phyloP scores from a whole-genome alignment of 202 grass and related monocot species.

The Bolboschoenoplectus hybrid region DNA sequence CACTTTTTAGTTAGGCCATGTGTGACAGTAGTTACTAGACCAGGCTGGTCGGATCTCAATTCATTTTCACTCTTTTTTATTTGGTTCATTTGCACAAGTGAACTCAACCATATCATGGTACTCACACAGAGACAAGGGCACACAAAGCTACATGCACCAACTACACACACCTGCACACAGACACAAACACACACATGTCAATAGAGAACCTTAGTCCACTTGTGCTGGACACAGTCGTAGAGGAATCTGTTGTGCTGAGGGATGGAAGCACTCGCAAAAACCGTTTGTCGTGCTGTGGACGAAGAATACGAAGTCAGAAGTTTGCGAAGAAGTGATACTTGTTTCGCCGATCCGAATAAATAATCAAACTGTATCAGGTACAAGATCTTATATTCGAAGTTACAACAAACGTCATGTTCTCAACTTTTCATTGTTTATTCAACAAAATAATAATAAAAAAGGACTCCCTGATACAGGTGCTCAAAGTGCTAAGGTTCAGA shows the following conservation, averaged over 20 bases:
- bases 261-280: constrained; percentile 92
- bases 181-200: background rate
- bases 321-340: constrained; percentile 78
- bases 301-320: constrained; percentile 82
- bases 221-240: constrained; percentile 77
- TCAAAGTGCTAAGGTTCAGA: background rate
- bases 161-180: background rate
- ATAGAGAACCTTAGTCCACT: constrained; percentile 87
- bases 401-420: background rate
- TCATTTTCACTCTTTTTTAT: background rate
- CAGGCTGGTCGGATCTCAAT: background rate
- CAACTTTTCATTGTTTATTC: background rate
- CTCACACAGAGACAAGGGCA: background rate
- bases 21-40: background rate
- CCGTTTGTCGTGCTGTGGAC: constrained; percentile 61
- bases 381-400: background rate
- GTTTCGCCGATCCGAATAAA: constrained; percentile 82
- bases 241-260: constrained; percentile 94
- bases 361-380: constrained; percentile 71
- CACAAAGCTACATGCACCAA: background rate
- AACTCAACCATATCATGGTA: background rate
- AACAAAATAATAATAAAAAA: constrained; percentile 22
- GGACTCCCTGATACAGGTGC: background rate
- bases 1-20: background rate
- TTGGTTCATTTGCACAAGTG: constrained; percentile 1